Conservation (phyloP, 495 filamentous ascomycete species). For the Terfezia claveryi region DNA sequence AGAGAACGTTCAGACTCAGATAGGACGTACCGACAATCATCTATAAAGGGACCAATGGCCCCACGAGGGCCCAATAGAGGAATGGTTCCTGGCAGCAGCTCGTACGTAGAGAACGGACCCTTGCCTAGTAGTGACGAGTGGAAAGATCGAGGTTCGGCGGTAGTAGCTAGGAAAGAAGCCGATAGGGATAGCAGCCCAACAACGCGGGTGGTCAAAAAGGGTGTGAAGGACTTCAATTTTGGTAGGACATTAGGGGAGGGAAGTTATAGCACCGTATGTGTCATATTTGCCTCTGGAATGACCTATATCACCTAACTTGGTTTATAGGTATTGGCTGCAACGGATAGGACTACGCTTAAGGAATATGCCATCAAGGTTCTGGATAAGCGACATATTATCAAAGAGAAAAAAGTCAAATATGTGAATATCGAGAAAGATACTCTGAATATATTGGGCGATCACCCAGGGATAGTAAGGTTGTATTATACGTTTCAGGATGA, state of each 20-base stretch:
- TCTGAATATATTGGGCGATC: slow-evolving; percentile 82
- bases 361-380: slow-evolving; percentile 98
- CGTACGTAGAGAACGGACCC: slow-evolving; percentile 28
- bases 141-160: slow-evolving; percentile 80
- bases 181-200: slow-evolving; percentile 70
- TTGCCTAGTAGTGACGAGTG: slow-evolving; percentile 68
- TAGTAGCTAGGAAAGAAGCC: slow-evolving; percentile 50
- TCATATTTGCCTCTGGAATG: not conserved
- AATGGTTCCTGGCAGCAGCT: slow-evolving; percentile 15
- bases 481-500: slow-evolving; percentile 99
- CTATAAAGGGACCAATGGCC: slow-evolving; percentile 30
- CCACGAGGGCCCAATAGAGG: slow-evolving; percentile 44
- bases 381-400: slow-evolving; percentile 98
- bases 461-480: slow-evolving; percentile 87
- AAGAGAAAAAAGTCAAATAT: slow-evolving; percentile 99
- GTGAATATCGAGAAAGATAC: slow-evolving; percentile 99
- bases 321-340: slow-evolving; percentile 43
- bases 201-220: slow-evolving; percentile 75
- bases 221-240: slow-evolving; percentile 91
- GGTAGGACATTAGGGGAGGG: slow-evolving; percentile 83
- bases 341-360: slow-evolving; percentile 81
- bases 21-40: slow-evolving; percentile 18
- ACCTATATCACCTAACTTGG: not conserved
- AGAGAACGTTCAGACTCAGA: slow-evolving; percentile 19
- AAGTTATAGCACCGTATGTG: slow-evolving; percentile 78